Evolutionary conservation across 129 eudicot genomes (phyloP), one percentile per base, ranked within the genome.

Genomic region (Lactuca saligna): DNA sequence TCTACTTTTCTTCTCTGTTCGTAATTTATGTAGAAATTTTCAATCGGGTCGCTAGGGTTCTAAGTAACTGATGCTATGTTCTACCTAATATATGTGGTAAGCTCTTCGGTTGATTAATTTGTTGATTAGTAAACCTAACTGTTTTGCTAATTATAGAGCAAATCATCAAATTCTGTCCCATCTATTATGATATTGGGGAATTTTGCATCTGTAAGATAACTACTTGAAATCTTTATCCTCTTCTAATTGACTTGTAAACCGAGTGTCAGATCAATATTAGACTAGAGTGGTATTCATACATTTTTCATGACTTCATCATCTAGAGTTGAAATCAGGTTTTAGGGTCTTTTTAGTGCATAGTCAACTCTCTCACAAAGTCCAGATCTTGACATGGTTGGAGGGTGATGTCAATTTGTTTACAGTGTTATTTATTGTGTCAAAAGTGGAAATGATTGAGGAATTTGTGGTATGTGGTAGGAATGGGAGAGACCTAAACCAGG

Each of bases 401-500:
- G 29, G 29, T 25, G 29, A 35, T 35, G 38, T 35, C 4, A 35
- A 4, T 4, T 35, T 35, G 0, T 35, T 35, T 35, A 4, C 38
- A 35, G 38, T 35, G 9, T 2, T 14, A 70, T 41, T 57, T 20
- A 50, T 33, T 60, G 48, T 61, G 14, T 71, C 15, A 17, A 8
- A 35, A 9, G 17, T 25, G 29, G 37, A 71, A 32, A 2, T 66
- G 53, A 37, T 62, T 37, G 17, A 35, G 31, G 13, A 51, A 63
- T 55, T 55, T 34, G 2, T 1, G 44, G 46, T 75, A 17, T 44
- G 32, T 79, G 57, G 56, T 81, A 88, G 95, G 96, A 85, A 75
- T 88, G 89, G 91, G 91, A 88, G 34, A 85, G 87, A 61, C 87
- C 87, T 4, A 85, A 77, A 73, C 89, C 89, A 11, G 89, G 91